A percentile compares a stretch with the other conserved stretches of the same genome.
Conservation (phyloP, 2,329 filamentous ascomycete genomes). For the Tolypocladium pustulatum region DNA sequence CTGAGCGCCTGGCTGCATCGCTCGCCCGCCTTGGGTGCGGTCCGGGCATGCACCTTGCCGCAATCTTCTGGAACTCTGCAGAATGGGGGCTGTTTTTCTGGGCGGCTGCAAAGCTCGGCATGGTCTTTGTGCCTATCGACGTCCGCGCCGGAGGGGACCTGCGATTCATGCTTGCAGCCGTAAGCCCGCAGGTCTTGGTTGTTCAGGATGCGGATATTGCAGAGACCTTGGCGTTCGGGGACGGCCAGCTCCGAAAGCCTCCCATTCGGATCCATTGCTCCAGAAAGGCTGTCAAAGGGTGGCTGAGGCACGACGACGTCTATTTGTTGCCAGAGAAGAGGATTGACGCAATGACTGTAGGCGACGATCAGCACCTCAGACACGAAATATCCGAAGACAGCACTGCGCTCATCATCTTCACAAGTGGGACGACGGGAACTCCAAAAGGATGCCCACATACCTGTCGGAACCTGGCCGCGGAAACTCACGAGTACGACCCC, state of each 20-base stretch:
- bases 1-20: constrained; percentile 13
- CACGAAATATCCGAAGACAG: constrained; percentile 4
- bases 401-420: constrained; percentile 32
- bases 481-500: constrained; percentile 24
- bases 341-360: not conserved
- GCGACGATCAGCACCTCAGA: not conserved
- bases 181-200: constrained; percentile 19
- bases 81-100: constrained; percentile 29
- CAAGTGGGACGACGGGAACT: constrained; percentile 36
- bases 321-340: not conserved
- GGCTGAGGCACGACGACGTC: constrained; percentile 5
- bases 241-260: not conserved
- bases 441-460: constrained; percentile 35
- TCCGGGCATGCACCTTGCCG: constrained; percentile 18
- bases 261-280: constrained; percentile 15
- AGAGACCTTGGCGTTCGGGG: not conserved
- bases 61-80: constrained; percentile 23
- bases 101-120: constrained; percentile 21
- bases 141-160: constrained; percentile 14
- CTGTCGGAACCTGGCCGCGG: constrained; percentile 26
- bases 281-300: constrained; percentile 6
- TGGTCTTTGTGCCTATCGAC: constrained; percentile 24
- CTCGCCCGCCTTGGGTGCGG: constrained; percentile 13
- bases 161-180: constrained; percentile 9
- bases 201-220: constrained; percentile 16